Percentiles rank a stretch among this genome's conserved stretches.
These are phyloP conservation scores for Blastocystis sp. DNA, from an alignment of 352 stramenopile genomes.

Conservation along the genomic window DNA sequence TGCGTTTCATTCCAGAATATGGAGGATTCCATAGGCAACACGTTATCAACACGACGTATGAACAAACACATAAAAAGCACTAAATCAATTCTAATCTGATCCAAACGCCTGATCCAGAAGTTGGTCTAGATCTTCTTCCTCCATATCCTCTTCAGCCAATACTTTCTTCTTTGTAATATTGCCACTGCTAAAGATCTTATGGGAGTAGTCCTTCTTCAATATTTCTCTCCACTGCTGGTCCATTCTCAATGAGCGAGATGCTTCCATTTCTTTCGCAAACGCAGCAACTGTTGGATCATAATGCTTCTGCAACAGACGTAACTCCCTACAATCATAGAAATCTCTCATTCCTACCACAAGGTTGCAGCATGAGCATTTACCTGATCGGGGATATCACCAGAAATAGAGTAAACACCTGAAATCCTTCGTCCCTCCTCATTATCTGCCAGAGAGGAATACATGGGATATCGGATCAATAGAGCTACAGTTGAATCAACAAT, in stretches of 20 bases:
- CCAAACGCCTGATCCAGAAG: neutral
- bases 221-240: constrained; percentile 20
- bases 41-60: too few relatives aligned
- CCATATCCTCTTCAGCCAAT: neutral
- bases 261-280: neutral
- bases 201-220: constrained; percentile 31
- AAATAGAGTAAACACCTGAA: neutral
- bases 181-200: neutral
- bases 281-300: neutral
- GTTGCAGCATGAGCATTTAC: constrained; percentile 42
- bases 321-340: neutral
- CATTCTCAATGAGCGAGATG: neutral
- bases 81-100: constrained; percentile 23
- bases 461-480: constrained; percentile 54
- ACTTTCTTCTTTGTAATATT: neutral
- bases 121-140: neutral
- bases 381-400: constrained; percentile 15
- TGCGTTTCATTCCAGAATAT: neutral
- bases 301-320: neutral
- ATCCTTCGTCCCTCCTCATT: constrained; percentile 50
- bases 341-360: neutral
- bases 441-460: constrained; percentile 40
- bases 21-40: too few relatives aligned
- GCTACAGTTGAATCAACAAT: neutral
- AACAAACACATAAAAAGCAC: neutral